Evolutionary conservation across 2,329 filamentous ascomycete species (phyloP).

Genomic region (Cadophora gregata): DNA sequence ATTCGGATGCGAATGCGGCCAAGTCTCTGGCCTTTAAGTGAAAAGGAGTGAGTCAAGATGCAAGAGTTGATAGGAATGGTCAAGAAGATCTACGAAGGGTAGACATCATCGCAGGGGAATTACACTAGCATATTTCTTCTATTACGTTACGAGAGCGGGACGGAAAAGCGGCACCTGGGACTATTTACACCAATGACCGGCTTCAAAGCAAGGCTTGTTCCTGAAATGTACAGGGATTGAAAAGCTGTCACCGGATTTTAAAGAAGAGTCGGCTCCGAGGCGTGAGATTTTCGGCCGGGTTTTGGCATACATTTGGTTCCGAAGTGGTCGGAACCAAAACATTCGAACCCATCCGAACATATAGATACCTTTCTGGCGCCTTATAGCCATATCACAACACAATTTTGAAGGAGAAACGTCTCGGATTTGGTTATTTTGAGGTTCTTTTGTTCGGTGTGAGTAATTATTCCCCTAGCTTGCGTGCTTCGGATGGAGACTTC

Average conservation of each 20-base stretch:
- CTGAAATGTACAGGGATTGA: neutral
- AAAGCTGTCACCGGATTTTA: slow-evolving; percentile 6
- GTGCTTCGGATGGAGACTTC: slow-evolving; percentile 11
- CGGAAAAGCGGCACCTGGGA: slow-evolving; percentile 1
- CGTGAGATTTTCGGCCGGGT: neutral
- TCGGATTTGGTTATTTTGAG: neutral
- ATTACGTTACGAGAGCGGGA: slow-evolving; percentile 7
- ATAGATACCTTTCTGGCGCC: neutral
- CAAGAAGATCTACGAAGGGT: neutral
- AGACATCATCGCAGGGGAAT: slow-evolving; percentile 4
- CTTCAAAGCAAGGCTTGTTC: neutral
- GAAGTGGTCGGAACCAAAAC: neutral
- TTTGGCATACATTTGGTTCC: neutral
- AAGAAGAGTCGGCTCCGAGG: slow-evolving; percentile 2
- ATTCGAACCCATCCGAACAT: neutral
- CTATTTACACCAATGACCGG: neutral
- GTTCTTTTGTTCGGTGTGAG: neutral
- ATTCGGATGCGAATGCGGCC: neutral
- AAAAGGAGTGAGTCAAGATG: neutral
- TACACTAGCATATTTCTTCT: slow-evolving; percentile 1
- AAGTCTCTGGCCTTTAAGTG: neutral
- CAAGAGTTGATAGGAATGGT: neutral
- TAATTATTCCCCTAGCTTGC: neutral
- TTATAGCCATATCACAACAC: neutral
- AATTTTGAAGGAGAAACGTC: neutral